Percentiles rank a stretch among this genome's conserved stretches.
Conservation (phyloP, 176 grass and related monocot species). For the Paspalum notatum region DNA sequence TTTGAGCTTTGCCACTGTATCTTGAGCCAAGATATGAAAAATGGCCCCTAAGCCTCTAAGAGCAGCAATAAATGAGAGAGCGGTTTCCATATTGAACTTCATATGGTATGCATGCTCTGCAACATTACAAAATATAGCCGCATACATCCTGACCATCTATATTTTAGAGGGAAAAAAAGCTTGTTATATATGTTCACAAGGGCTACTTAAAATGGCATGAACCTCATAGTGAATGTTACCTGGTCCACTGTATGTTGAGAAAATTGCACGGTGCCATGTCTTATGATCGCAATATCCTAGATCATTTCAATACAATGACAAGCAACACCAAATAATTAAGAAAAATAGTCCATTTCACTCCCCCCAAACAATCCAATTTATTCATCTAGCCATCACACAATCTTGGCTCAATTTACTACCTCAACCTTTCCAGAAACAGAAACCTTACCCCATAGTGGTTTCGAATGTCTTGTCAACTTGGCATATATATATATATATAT, state of each 20-base stretch:
- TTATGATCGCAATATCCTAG: too few species aligned
- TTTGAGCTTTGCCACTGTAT: background rate
- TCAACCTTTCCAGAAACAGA: too few species aligned
- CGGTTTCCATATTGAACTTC: background rate
- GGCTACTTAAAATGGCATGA: background rate
- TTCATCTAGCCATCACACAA: too few species aligned
- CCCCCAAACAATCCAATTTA: too few species aligned
- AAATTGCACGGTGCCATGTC: background rate
- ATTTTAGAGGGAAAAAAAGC: background rate
- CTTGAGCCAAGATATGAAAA: slow-evolving; percentile 8
- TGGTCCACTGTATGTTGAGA: slow-evolving; percentile 2
- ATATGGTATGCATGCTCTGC: background rate
- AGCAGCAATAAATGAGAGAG: slow-evolving; percentile 1
- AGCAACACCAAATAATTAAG: too few species aligned
- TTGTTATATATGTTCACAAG: background rate
- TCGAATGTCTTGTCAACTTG: too few species aligned
- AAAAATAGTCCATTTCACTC: too few species aligned
- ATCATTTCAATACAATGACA: too few species aligned
- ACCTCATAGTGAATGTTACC: background rate
- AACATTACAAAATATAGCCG: background rate
- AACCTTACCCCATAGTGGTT: too few species aligned
- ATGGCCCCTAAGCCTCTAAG: slow-evolving; percentile 17
- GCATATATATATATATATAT: too few species aligned
- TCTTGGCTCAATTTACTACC: too few species aligned
- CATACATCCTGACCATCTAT: slow-evolving; percentile 8